These are phyloP conservation scores for Stemphylium beticola DNA, from an alignment of 2,329 filamentous ascomycete genomes.

Conservation along the genomic window DNA sequence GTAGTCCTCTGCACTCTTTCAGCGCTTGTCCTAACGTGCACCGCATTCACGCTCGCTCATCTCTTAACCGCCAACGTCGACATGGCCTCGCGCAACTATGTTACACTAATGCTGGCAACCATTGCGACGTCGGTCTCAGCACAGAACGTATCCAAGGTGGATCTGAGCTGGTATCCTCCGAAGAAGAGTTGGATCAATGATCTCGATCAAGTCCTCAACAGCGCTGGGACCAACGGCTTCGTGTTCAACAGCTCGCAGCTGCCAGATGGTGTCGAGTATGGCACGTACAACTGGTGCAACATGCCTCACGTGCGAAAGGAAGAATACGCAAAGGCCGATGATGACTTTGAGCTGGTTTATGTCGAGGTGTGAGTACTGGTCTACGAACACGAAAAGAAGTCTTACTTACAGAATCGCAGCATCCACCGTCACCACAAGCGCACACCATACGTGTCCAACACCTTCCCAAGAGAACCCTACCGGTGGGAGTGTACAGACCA, in stretches of 20 bases:
- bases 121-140: conserved; percentile 18
- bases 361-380: conserved; percentile 69
- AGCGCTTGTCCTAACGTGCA: conserved; percentile 23
- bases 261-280: conserved; percentile 61
- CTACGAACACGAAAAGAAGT: background rate
- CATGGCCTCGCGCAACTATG: conserved; percentile 28
- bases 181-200: conserved; percentile 63
- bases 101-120: conserved; percentile 28
- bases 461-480: conserved; percentile 75
- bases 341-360: conserved; percentile 71
- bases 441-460: conserved; percentile 78
- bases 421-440: conserved; percentile 86
- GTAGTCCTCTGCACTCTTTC: conserved; percentile 15
- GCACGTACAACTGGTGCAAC: conserved; percentile 81
- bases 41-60: conserved; percentile 28
- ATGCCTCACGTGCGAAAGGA: conserved; percentile 79
- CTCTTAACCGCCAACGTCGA: conserved; percentile 21
- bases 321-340: conserved; percentile 65
- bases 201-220: conserved; percentile 62
- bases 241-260: conserved; percentile 71
- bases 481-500: conserved; percentile 75
- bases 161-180: conserved; percentile 46
- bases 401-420: conserved; percentile 6
- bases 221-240: conserved; percentile 72
- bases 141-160: conserved; percentile 25